A percentile compares a stretch with the other conserved stretches of the same genome.
Evolutionary conservation across 1,284 basidiomycete genomes (phyloP).

Genomic region (Chalciporus piperatoides): DNA sequence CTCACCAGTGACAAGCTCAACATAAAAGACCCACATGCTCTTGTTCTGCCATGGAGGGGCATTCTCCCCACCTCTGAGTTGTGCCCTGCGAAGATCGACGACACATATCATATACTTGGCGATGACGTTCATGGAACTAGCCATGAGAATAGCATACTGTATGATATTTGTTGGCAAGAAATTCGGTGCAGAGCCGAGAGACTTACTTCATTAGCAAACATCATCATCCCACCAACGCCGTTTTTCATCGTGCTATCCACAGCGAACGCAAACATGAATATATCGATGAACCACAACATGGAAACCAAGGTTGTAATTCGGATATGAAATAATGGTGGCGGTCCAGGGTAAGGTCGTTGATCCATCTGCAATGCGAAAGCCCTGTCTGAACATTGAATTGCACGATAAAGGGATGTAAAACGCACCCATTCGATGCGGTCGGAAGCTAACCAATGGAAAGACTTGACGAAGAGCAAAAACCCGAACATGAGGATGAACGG

Average conservation of each 20-base stretch:
- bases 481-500: constrained; percentile 92
- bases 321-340: constrained; percentile 79
- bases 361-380: constrained; percentile 72
- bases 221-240: constrained; percentile 86
- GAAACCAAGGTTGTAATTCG: constrained; percentile 73
- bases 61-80: constrained; percentile 73
- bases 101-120: constrained; percentile 85
- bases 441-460: constrained; percentile 95
- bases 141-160: constrained; percentile 88
- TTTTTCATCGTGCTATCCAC: constrained; percentile 75
- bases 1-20: constrained; percentile 86
- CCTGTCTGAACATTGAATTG: neutral
- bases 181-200: neutral
- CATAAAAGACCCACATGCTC: constrained; percentile 95
- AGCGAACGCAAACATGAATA: constrained; percentile 71
- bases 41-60: constrained; percentile 97
- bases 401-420: constrained; percentile 15
- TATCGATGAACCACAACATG: constrained; percentile 68
- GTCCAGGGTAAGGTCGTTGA: constrained; percentile 85
- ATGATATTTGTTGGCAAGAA: constrained; percentile 12
- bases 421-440: constrained; percentile 95
- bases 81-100: constrained; percentile 78
- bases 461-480: constrained; percentile 90
- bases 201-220: constrained; percentile 90
- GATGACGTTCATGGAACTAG: constrained; percentile 74